Evolutionary conservation across 148 eudicot genomes (phyloP).

Genomic region (Gaultheria prostrata): DNA sequence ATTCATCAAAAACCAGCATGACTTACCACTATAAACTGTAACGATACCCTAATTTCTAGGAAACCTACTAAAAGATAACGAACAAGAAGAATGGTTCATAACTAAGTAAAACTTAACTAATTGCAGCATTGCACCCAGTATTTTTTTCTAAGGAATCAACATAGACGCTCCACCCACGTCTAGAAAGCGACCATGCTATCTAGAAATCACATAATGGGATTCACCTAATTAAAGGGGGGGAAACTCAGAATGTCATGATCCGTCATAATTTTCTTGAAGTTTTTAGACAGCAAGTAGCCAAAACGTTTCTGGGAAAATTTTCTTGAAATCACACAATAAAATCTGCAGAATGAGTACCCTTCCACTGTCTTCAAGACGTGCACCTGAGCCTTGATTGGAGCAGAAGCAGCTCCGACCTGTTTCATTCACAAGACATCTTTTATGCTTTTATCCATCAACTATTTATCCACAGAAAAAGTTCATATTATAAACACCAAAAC

Average conservation of each 20-base stretch:
- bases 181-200: no score
- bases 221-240: no score
- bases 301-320: neutral
- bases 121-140: no score
- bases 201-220: no score
- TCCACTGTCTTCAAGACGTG: conserved; percentile 88
- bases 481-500: neutral
- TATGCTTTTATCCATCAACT: neutral
- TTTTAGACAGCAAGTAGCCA: neutral
- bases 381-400: neutral
- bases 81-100: no score
- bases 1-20: no score
- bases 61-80: no score
- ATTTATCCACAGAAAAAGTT: neutral
- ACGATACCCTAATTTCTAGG: no score
- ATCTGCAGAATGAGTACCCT: conserved; percentile 53
- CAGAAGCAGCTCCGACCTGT: neutral
- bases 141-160: no score
- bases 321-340: neutral
- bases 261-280: neutral
- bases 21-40: no score
- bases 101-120: no score
- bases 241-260: neutral
- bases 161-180: no score
- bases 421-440: neutral